Base-by-base conservation (phyloP, 768 basidiomycete genomes). In the Russula sp. region DNA sequence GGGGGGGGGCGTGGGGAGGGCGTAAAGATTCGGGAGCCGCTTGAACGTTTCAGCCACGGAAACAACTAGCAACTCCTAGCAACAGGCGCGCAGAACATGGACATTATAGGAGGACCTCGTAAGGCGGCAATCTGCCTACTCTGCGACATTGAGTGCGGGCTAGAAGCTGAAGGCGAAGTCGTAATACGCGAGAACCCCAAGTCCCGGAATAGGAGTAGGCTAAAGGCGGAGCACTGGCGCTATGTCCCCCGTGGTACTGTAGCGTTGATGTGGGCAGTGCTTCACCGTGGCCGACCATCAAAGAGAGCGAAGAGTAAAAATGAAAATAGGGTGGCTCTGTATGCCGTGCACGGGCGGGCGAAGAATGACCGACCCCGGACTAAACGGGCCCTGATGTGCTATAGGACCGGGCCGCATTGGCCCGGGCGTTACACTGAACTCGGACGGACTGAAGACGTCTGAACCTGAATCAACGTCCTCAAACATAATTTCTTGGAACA, bases 121-220 rank as follows among this genome's bases (percentile, higher is more conserved):
- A 58, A 18, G 40, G 59, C 59, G 59, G 59, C 59, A 61, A 61
- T 61, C 59, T 54, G 32, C 34, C 59, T n/a, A n/a, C 34, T 32
- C 22, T 22, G 14, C 20, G 14, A 59, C 58, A 6, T 16, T 16
- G 22, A 7, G 16, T 53, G 10, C 22, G 13, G 4, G 13, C 34
- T 27, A 11, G 34, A 31, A 37, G 42, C n/a, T 16, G 7, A 22
- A 35, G 22, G 42, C 35, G 34, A 54, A 53, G 22, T 14, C 10
- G 27, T 1, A 31, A 49, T 16, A 49, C 10, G 16, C 13, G 48
- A 10, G 42, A n/a, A n/a, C 14, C 13, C 3, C 10, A 13, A n/a
- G 55, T n/a, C 13, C 2, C 14, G 4, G 20, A n/a, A 11, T 16
- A 27, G 27, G 27, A 27, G 27, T 27, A 27, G 27, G 27, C 27